These are phyloP conservation scores for Pseudopyricularia cyperi DNA, from an alignment of 2,329 filamentous ascomycete genomes.

Conservation along the genomic window DNA sequence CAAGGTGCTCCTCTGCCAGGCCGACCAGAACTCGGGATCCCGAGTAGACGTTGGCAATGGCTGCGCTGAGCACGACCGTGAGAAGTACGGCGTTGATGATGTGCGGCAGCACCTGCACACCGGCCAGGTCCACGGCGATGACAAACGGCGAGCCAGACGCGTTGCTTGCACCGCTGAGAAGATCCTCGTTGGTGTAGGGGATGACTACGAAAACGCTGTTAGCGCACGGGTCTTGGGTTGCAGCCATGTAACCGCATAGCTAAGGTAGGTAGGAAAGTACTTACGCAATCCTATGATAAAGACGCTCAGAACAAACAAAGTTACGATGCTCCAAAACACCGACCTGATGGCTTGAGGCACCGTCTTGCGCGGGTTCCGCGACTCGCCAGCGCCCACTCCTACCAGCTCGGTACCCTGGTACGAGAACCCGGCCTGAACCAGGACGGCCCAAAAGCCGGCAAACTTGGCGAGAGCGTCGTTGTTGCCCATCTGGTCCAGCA, in stretches of 20 bases:
- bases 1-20: conserved; percentile 50
- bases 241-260: no score
- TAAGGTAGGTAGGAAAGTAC: no score
- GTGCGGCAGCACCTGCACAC: conserved; percentile 48
- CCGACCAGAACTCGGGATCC: conserved; percentile 56
- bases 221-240: background rate
- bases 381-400: conserved; percentile 67
- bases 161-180: conserved; percentile 33
- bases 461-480: conserved; percentile 43
- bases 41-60: conserved; percentile 66
- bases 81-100: conserved; percentile 71
- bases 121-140: conserved; percentile 46
- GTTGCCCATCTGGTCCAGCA: conserved; percentile 22
- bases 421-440: conserved; percentile 56
- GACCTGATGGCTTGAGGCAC: conserved; percentile 61
- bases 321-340: conserved; percentile 64
- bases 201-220: conserved; percentile 21
- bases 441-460: conserved; percentile 55
- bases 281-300: conserved; percentile 54
- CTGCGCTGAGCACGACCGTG: conserved; percentile 66
- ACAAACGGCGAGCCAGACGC: conserved; percentile 55
- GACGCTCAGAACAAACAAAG: conserved; percentile 50
- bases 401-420: conserved; percentile 67
- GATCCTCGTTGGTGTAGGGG: conserved; percentile 43
- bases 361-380: conserved; percentile 55